Conservation (phyloP, 257 asterid species). For the Scutellaria minor region DNA sequence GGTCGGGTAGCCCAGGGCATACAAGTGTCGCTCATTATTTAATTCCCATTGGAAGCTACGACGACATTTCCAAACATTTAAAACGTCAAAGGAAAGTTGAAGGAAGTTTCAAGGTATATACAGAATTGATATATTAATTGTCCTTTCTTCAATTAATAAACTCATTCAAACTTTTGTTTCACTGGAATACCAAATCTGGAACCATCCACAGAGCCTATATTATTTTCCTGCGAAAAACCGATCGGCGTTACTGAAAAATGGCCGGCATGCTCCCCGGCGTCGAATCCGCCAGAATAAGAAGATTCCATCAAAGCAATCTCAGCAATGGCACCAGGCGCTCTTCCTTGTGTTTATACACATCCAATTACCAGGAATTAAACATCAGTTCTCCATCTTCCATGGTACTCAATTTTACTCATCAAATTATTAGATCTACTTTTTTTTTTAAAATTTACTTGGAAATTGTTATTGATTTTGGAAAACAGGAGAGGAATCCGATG, state of each 20-base stretch:
- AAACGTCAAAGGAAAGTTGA: not conserved
- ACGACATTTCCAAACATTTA: not conserved
- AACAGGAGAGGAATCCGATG: slow-evolving; percentile 37
- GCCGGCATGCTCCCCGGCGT: slow-evolving; percentile 55
- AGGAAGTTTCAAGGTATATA: not conserved
- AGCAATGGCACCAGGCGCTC: slow-evolving; percentile 26
- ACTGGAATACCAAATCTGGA: too few species aligned
- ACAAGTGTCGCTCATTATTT: too few species aligned
- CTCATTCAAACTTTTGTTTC: too few species aligned
- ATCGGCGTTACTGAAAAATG: slow-evolving; percentile 23
- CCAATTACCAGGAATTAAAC: slow-evolving; percentile 41
- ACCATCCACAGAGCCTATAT: not conserved
- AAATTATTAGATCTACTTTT: not conserved
- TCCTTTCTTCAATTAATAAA: too few species aligned
- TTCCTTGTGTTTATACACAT: slow-evolving; percentile 50
- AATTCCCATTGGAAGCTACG: too few species aligned
- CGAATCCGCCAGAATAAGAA: slow-evolving; percentile 48
- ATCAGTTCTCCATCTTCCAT: slow-evolving; percentile 36
- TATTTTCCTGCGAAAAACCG: not conserved
- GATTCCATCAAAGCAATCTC: slow-evolving; percentile 25
- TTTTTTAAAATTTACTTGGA: not conserved
- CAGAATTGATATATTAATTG: too few species aligned
- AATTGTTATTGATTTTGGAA: slow-evolving; percentile 4
- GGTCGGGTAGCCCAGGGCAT: too few species aligned
- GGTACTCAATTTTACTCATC: slow-evolving; percentile 36